Evolutionary conservation across 192 early-diverging fungal species (phyloP).

Genomic region (Coemansia sp.): DNA sequence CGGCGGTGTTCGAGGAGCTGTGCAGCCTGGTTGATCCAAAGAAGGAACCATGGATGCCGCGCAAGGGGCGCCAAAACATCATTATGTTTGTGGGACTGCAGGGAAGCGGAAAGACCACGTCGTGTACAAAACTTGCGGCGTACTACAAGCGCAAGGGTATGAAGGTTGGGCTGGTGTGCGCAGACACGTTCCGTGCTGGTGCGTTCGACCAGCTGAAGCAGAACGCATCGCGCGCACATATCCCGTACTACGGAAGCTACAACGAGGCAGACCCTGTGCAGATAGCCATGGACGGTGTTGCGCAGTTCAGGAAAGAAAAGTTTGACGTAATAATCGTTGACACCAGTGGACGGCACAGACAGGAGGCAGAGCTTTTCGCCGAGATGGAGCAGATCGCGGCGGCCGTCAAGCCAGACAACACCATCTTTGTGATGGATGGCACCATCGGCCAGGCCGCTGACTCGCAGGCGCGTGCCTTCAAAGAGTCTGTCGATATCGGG

Average conservation of each 20-base stretch:
- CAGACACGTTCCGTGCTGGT: slow-evolving; percentile 97
- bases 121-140: slow-evolving; percentile 92
- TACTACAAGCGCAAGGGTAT: slow-evolving; percentile 93
- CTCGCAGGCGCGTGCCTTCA: slow-evolving; percentile 87
- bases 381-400: slow-evolving; percentile 95
- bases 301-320: slow-evolving; percentile 87
- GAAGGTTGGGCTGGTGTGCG: slow-evolving; percentile 89
- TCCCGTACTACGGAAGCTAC: slow-evolving; percentile 92
- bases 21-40: slow-evolving; percentile 83
- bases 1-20: slow-evolving; percentile 90
- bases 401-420: slow-evolving; percentile 83
- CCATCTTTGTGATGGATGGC: slow-evolving; percentile 98
- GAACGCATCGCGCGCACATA: slow-evolving; percentile 96
- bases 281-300: slow-evolving; percentile 89
- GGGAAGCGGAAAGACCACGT: slow-evolving; percentile 94
- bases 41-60: slow-evolving; percentile 81
- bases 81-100: slow-evolving; percentile 99
- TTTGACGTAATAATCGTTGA: slow-evolving; percentile 99
- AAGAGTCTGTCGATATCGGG: slow-evolving; percentile 88
- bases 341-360: slow-evolving; percentile 94
- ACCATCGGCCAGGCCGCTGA: slow-evolving; percentile 98
- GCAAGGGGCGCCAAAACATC: slow-evolving; percentile 79
- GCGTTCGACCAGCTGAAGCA: slow-evolving; percentile 99
- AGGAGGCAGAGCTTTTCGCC: slow-evolving; percentile 90
- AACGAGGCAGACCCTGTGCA: slow-evolving; percentile 90